Base-by-base conservation (phyloP, 768 basidiomycete genomes). In the Lactarius indigo region DNA sequence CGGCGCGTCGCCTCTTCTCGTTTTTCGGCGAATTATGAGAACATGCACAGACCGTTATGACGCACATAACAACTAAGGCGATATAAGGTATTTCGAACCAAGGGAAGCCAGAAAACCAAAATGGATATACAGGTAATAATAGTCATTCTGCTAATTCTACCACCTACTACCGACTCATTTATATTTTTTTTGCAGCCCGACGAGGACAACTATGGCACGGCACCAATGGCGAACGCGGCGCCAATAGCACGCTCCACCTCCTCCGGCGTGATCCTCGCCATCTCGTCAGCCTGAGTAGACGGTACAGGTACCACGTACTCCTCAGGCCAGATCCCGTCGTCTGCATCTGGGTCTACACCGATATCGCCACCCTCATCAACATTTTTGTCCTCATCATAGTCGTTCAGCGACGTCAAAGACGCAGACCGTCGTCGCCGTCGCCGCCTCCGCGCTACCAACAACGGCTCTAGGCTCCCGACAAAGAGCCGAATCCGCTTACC, bases 161-260 rank as follows among this genome's bases (percentile, higher is more conserved):
- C 23, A 26, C 23, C 37, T 39, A 39, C 33, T 17, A 39, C 10
- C 17, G 5, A 41, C 17, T 41, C 39, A 2, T 50, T 50, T n/a
- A n/a, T n/a, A n/a, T n/a, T 13, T 26, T 10, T 50, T 50, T 17
- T 41, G 39, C 39, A 41, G 3, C 17, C 15, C 39, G 39, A 18
- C 17, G 39, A 17, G 5, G 39, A 41, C 39, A 1, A 17, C 39
- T 17, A 41, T 5, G 17, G 15, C 15, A 17, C 50, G 50, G 7
- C 10, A 1, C 57, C 57, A 31, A 37, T 61, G 33, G 61, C 58
- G 28, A 67, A 47, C 17, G 66, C 66, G 0, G 39, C 62, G 5
- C 66, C 33, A n/a, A 67, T 67, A 57, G 66, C 66, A 20, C 62
- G 62, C 33, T 47, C 50, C 52, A 67, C 52, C 52, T 60, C 66